phyloP scores from a whole-genome alignment of 805 yeast species.

The Teunomyces atbi region DNA sequence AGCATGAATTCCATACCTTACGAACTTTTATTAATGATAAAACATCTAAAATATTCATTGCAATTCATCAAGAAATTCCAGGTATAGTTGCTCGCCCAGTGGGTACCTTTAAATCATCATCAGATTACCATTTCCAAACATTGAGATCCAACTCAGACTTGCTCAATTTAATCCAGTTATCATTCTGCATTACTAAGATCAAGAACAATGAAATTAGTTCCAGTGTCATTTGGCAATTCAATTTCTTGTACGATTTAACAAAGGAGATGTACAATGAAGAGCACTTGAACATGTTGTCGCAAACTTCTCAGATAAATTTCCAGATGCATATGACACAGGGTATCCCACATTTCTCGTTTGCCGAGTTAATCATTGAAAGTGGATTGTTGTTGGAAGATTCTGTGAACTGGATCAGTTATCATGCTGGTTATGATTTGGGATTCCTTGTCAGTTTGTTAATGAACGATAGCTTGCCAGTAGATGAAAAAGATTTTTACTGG shows the following conservation, averaged over 20 bases:
- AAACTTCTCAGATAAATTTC: constrained; percentile 78
- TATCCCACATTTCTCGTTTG: constrained; percentile 74
- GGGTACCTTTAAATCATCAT: constrained; percentile 84
- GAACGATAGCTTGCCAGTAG: constrained; percentile 74
- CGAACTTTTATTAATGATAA: constrained; percentile 57
- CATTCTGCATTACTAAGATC: constrained; percentile 39
- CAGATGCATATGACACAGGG: constrained; percentile 72
- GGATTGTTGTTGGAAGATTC: constrained; percentile 74
- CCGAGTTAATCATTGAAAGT: constrained; percentile 79
- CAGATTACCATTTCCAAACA: constrained; percentile 95
- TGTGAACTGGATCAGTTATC: constrained; percentile 88
- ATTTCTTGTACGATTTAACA: constrained; percentile 75
- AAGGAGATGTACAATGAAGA: constrained; percentile 86
- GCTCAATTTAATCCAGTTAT: constrained; percentile 76
- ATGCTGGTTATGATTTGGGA: constrained; percentile 93
- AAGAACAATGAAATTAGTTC: constrained; percentile 51
- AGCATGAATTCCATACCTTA: constrained; percentile 61
- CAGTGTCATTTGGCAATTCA: constrained; percentile 91
- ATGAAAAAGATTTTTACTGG: constrained; percentile 72
- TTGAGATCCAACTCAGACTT: constrained; percentile 88
- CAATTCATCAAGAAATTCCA: constrained; percentile 89
- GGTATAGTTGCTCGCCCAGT: constrained; percentile 96
- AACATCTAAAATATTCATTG: constrained; percentile 46
- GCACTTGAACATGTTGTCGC: constrained; percentile 72
- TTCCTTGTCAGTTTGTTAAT: constrained; percentile 75